Base-by-base conservation (phyloP, 2,329 filamentous ascomycete genomes). In the Trichoderma aggressivum region DNA sequence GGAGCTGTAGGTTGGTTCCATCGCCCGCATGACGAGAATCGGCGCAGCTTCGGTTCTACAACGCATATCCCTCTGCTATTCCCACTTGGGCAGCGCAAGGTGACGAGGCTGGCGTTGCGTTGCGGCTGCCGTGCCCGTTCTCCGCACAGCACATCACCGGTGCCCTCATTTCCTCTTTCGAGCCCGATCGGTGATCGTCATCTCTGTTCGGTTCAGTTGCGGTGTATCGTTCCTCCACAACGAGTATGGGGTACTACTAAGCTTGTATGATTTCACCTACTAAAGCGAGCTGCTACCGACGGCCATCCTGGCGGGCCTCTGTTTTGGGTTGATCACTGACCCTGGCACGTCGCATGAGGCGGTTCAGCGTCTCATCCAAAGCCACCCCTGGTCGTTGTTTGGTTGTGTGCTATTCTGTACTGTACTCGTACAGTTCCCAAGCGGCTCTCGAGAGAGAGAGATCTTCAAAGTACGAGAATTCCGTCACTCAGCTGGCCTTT, bases 131-230 rank as follows among this genome's bases (percentile, higher is more conserved):
- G 62, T 53, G 43, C 62, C 59, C 47, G 62, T 50, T 61, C 61
- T 71, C 70, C 70, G 70, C 62, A 50, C 50, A 47, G 70, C 62
- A 50, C 50, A 47, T 62, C 60, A 34, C 68, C 60, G 68, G 34
- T 66, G 53, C 43, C 34, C 55, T 71, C 39, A 65, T 71, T 71
- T 65, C 62, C 62, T 66, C 55, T 66, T 65, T 71, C 10, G 61
- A 30, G 21, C 36, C 53, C 39, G 70, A 71, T 71, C 70, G 70
- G 70, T 71, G 70, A 71, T 71, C 70, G 59, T 71, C 62, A 71
- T 71, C 70, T 71, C 70, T 71, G 30, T 71, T 64, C 39, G 61
- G 66, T 30, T 61, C n/a, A 34, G 36, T 34, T 61, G 66, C 66
- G 32, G 70, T 53, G 34, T 71, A 60, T 71, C 56, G 68, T 59